Evolutionary conservation across 2,329 filamentous ascomycete species (phyloP), one percentile per base, ranked within the genome.

Genomic region (Ophiostoma quercus): DNA sequence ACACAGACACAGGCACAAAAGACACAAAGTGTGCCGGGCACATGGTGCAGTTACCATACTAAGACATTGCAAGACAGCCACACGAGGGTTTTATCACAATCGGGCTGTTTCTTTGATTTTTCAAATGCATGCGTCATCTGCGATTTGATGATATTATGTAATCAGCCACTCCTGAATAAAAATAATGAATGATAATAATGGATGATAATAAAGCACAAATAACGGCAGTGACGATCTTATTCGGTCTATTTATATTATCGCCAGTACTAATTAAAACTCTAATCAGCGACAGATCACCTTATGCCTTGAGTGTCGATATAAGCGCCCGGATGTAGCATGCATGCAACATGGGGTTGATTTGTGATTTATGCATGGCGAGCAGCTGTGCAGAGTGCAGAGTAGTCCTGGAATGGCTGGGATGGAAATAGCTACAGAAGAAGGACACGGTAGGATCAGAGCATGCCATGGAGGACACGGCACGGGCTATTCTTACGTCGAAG

Each of bases 251-350:
- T 47, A n/a, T n/a, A 47, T 47, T 19, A 19, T 2, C 19, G 43
- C 19, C 7, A 47, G 16, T 47, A 47, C 19, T n/a, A n/a, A 47
- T n/a, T 19, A 47, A 9, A 47, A 47, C 19, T 8, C 5, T 19
- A 47, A 47, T 7, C 41, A 47, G 43, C 16, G 16, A 47, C 43
- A 47, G 43, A 47, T 19, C 43, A 47, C 43, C 16, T 25, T 57
- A 14, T 57, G 22, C 51, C 51, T 57, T 25, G 11, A 34, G 51
- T 14, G 51, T 22, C 57, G 57, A 62, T 62, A 62, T 62, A 62
- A 62, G 57, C 57, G 57, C 57, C 57, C 57, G 57, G 25, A 57
- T 57, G 51, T 57, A 57, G 57, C 57, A 62, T 62, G 14, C 57
- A 62, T 62, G 57, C 57, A 62, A 19, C 57, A 62, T 62, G 57